phyloP scores from a whole-genome alignment of 2,329 filamentous ascomycete species.

The Myriangium duriaei region DNA sequence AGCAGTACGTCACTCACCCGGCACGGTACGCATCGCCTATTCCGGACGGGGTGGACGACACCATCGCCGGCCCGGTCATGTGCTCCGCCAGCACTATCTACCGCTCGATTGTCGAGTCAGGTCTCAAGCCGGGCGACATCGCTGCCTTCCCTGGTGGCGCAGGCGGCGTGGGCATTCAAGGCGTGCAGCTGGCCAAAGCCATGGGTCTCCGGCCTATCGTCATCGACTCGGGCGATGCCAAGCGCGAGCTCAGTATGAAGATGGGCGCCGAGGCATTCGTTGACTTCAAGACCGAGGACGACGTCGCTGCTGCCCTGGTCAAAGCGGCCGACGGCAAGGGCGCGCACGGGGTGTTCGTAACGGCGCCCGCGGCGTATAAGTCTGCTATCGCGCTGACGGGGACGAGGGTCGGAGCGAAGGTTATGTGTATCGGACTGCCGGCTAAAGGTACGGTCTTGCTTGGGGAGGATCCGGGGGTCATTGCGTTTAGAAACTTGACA shows the following conservation, averaged over 20 bases:
- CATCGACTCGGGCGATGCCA: slow-evolving; percentile 39
- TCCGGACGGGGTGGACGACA: slow-evolving; percentile 42
- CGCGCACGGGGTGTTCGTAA: slow-evolving; percentile 32
- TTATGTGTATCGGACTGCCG: slow-evolving; percentile 37
- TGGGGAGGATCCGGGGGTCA: slow-evolving; percentile 23
- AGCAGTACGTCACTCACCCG: slow-evolving; percentile 46
- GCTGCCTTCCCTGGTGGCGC: slow-evolving; percentile 43
- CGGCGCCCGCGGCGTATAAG: slow-evolving; percentile 25
- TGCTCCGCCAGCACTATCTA: slow-evolving; percentile 48
- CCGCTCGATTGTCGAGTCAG: slow-evolving; percentile 40
- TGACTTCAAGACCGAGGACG: slow-evolving; percentile 37
- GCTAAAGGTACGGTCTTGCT: slow-evolving; percentile 24
- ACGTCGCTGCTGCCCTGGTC: slow-evolving; percentile 31
- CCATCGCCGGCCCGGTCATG: slow-evolving; percentile 48
- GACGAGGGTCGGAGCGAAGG: slow-evolving; percentile 35
- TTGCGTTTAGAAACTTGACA: slow-evolving; percentile 23
- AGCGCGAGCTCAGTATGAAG: slow-evolving; percentile 32
- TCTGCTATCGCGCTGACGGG: slow-evolving; percentile 34
- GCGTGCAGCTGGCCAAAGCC: slow-evolving; percentile 41
- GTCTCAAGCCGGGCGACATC: slow-evolving; percentile 40
- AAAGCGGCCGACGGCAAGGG: slow-evolving; percentile 35
- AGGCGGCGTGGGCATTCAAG: slow-evolving; percentile 47
- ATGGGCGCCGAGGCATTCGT: slow-evolving; percentile 45
- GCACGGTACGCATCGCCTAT: slow-evolving; percentile 43
- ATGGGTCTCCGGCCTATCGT: slow-evolving; percentile 47